Percentiles rank a stretch among this genome's conserved stretches.
phyloP scores from a whole-genome alignment of 2,329 filamentous ascomycete genomes.

The Neoscytalidium dimidiatum region DNA sequence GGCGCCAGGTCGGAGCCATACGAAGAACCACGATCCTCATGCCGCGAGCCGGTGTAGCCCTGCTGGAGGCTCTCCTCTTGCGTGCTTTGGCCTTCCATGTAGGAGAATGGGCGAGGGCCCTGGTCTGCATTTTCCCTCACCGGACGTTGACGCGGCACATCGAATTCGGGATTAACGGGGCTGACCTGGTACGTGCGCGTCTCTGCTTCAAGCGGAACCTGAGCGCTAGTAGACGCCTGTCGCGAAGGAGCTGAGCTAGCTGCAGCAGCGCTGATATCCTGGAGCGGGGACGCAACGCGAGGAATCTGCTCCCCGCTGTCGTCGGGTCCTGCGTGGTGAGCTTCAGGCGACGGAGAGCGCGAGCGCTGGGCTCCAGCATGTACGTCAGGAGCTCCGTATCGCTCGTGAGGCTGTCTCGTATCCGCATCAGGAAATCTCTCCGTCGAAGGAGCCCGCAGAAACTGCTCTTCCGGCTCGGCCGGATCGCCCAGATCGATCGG shows the following conservation, averaged over 20 bases:
- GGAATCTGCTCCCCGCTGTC: background rate
- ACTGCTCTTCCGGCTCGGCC: background rate
- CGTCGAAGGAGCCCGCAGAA: background rate
- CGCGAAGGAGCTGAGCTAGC: background rate
- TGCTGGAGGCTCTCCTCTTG: conserved; percentile 3
- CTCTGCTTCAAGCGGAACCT: background rate
- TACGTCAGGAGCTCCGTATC: background rate
- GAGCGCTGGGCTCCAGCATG: background rate
- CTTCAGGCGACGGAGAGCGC: background rate
- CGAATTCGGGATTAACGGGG: background rate
- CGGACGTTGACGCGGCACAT: background rate
- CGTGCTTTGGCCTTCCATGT: conserved; percentile 10
- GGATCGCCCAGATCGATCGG: background rate
- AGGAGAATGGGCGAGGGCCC: background rate
- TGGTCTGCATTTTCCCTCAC: background rate
- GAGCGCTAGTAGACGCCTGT: background rate
- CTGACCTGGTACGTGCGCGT: conserved; percentile 1
- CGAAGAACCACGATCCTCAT: background rate
- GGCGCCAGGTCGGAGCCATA: background rate
- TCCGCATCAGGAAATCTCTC: background rate
- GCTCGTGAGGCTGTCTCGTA: background rate
- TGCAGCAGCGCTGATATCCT: conserved; percentile 1
- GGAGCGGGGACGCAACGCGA: background rate
- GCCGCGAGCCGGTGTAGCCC: background rate
- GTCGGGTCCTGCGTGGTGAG: background rate